Evolutionary conservation across 495 filamentous ascomycete genomes (phyloP).

Genomic region (Penicillium longicatenatum): DNA sequence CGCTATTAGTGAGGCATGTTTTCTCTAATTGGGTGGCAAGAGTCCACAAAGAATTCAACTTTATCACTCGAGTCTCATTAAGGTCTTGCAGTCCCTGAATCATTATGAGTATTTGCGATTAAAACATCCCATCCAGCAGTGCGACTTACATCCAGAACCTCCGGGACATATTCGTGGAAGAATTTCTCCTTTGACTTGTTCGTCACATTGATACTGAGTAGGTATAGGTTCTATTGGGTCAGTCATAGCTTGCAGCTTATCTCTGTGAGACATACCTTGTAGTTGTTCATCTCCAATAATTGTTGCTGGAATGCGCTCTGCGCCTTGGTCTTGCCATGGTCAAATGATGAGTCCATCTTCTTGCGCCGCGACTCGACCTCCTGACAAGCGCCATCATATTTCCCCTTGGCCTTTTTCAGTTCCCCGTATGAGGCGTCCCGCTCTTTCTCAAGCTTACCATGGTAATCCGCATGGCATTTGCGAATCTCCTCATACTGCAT

Average conservation of each 20-base stretch:
- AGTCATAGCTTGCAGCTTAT: background rate
- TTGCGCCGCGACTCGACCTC: slow-evolving; percentile 93
- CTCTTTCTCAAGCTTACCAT: slow-evolving; percentile 85
- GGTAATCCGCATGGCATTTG: slow-evolving; percentile 87
- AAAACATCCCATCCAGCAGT: background rate
- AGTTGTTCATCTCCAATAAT: slow-evolving; percentile 89
- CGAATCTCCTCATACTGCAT: slow-evolving; percentile 86
- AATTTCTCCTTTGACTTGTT: slow-evolving; percentile 97
- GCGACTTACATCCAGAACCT: slow-evolving; percentile 74
- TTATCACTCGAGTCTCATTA: slow-evolving; percentile 80
- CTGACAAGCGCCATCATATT: slow-evolving; percentile 91
- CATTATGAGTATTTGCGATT: background rate
- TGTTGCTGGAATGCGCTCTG: slow-evolving; percentile 89
- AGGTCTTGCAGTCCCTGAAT: slow-evolving; percentile 78
- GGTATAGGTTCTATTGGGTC: slow-evolving; percentile 75
- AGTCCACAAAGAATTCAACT: slow-evolving; percentile 84
- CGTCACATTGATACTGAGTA: slow-evolving; percentile 91
- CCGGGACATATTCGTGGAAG: slow-evolving; percentile 94
- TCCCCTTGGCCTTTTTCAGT: slow-evolving; percentile 84
- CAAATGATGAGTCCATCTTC: slow-evolving; percentile 88
- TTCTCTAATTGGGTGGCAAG: slow-evolving; percentile 78
- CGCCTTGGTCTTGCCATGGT: slow-evolving; percentile 80
- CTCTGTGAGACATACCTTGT: slow-evolving; percentile 58
- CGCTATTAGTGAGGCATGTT: slow-evolving; percentile 67
- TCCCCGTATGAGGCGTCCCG: slow-evolving; percentile 81